phyloP scores from a whole-genome alignment of 495 filamentous ascomycete genomes.

The Neurospora sp. region DNA sequence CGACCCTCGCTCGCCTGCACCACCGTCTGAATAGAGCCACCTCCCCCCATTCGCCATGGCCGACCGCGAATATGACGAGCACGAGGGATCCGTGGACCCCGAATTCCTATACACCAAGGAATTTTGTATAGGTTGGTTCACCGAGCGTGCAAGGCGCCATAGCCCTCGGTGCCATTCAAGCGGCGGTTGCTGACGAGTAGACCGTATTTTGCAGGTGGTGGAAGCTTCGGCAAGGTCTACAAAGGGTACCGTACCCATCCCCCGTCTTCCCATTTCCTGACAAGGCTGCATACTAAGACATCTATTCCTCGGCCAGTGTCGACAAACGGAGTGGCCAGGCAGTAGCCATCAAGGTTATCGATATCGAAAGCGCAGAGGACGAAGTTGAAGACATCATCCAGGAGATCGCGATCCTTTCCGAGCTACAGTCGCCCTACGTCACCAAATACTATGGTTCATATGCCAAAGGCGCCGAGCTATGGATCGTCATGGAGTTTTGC shows the following conservation, averaged over 20 bases:
- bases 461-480: slow-evolving; percentile 87
- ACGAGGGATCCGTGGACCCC: slow-evolving; percentile 54
- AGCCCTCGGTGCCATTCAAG: background rate
- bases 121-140: slow-evolving; percentile 72
- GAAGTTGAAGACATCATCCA: slow-evolving; percentile 99
- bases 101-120: slow-evolving; percentile 88
- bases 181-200: background rate
- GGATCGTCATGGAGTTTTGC: slow-evolving; percentile 97
- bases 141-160: background rate
- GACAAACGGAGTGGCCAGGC: slow-evolving; percentile 76
- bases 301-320: slow-evolving; percentile 40
- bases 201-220: slow-evolving; percentile 44
- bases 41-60: slow-evolving; percentile 21
- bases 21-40: background rate
- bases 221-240: slow-evolving; percentile 92
- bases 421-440: slow-evolving; percentile 86
- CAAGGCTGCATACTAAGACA: too few relatives aligned
- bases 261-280: background rate
- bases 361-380: slow-evolving; percentile 96
- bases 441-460: slow-evolving; percentile 96
- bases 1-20: background rate
- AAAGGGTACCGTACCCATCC: slow-evolving; percentile 57
- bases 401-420: slow-evolving; percentile 92
- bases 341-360: slow-evolving; percentile 93
- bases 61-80: slow-evolving; percentile 31